Conservation (phyloP, 768 basidiomycete species). For the Suillus decipiens region DNA sequence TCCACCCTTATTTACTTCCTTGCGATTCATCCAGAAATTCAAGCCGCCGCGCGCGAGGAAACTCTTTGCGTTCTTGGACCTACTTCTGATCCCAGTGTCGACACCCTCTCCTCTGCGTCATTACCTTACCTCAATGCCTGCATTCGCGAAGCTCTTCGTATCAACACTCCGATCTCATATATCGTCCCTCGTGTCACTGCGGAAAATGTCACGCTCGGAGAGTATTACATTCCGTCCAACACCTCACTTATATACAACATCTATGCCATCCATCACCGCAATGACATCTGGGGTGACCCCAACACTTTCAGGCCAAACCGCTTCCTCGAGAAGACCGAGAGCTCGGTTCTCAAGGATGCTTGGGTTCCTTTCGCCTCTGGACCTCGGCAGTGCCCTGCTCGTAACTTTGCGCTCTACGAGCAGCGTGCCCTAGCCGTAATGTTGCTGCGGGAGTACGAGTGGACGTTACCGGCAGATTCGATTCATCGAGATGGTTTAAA, state of each 20-base stretch:
- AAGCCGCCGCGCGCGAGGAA: conserved; percentile 39
- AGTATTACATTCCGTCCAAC: conserved; percentile 32
- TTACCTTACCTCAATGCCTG: conserved; percentile 39
- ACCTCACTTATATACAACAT: conserved; percentile 36
- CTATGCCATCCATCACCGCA: conserved; percentile 33
- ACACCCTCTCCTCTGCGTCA: conserved; percentile 23
- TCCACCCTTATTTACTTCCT: conserved; percentile 39
- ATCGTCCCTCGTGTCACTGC: conserved; percentile 21
- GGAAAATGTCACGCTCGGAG: conserved; percentile 19
- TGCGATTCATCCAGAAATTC: conserved; percentile 38
- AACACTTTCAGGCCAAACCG: conserved; percentile 34
- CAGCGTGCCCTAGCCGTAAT: conserved; percentile 37
- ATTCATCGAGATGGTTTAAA: conserved; percentile 27
- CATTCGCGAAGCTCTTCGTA: conserved; percentile 42
- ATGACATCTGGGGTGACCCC: conserved; percentile 31
- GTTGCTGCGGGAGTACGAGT: conserved; percentile 36
- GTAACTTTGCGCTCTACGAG: conserved; percentile 32
- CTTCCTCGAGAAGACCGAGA: conserved; percentile 20
- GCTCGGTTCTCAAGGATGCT: conserved; percentile 7
- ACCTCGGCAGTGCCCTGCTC: conserved; percentile 36
- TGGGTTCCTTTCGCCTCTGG: conserved; percentile 36
- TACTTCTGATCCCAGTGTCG: conserved; percentile 32
- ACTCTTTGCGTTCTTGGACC: conserved; percentile 31
- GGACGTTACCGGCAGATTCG: conserved; percentile 32
- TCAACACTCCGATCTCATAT: conserved; percentile 30